These are phyloP conservation scores for Mitragyna speciosa DNA, from an alignment of 257 asterid species.

Conservation along the genomic window DNA sequence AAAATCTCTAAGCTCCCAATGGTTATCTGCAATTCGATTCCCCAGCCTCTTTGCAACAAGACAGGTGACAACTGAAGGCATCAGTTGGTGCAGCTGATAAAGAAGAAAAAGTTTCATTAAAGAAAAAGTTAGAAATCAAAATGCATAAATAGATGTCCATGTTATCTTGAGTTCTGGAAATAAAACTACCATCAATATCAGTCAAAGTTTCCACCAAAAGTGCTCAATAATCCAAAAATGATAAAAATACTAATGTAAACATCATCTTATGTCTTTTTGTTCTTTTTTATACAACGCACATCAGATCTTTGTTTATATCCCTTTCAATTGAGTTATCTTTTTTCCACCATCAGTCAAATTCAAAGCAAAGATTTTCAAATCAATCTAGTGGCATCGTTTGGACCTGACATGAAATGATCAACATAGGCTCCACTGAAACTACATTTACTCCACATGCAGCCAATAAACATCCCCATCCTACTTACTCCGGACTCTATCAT, in stretches of 20 bases:
- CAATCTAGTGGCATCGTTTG: neutral
- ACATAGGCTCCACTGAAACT: no score
- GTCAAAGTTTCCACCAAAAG: neutral
- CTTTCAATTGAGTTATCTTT: neutral
- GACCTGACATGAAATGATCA: no score
- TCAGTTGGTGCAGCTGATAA: constrained; percentile 80
- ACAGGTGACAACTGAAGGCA: constrained; percentile 98
- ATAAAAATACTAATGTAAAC: neutral
- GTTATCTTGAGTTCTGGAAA: neutral
- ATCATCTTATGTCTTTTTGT: neutral
- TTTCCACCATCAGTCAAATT: neutral
- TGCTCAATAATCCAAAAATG: neutral
- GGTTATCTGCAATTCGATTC: constrained; percentile 76
- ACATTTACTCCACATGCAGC: neutral
- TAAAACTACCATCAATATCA: neutral
- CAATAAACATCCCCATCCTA: neutral
- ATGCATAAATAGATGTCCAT: constrained; percentile 1
- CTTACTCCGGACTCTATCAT: no score
- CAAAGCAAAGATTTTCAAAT: neutral
- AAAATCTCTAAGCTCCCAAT: constrained; percentile 90
- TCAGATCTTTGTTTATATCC: neutral
- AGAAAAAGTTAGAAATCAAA: constrained; percentile 14
- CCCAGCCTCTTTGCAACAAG: constrained; percentile 91
- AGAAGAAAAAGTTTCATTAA: constrained; percentile 4
- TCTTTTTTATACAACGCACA: neutral